phyloP scores from a whole-genome alignment of 192 early-diverging fungal genomes.

The Diversispora epigaea region DNA sequence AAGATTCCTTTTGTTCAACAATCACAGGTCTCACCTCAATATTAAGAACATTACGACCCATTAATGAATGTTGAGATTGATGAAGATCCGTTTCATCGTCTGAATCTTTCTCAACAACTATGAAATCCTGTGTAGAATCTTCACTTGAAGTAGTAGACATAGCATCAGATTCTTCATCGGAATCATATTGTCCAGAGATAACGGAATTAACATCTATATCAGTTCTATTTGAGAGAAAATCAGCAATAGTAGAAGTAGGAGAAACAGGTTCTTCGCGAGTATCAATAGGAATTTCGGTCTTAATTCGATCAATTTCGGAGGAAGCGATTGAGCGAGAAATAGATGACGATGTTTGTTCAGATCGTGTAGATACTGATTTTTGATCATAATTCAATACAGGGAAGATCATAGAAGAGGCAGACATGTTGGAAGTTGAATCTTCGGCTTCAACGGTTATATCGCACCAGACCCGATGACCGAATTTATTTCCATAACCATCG shows the following conservation, averaged over 20 bases:
- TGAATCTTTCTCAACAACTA: conserved; percentile 33
- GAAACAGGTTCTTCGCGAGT: background rate
- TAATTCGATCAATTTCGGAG: conserved; percentile 8
- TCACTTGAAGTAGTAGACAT: background rate
- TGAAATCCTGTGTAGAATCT: conserved; percentile 25
- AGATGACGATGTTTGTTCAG: conserved; percentile 19
- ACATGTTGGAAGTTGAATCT: conserved; percentile 41
- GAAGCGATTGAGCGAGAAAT: conserved; percentile 8
- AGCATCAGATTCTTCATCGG: conserved; percentile 16
- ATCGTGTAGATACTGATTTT: conserved; percentile 33
- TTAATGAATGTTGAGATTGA: background rate
- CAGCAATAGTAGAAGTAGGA: background rate
- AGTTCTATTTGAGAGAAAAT: background rate
- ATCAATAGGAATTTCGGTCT: background rate
- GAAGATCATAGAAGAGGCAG: conserved; percentile 47
- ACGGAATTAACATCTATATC: background rate
- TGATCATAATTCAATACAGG: conserved; percentile 39
- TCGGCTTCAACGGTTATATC: conserved; percentile 56
- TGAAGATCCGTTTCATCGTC: background rate
- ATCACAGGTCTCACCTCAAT: background rate
- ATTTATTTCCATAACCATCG: conserved; percentile 56
- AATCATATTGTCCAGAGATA: background rate
- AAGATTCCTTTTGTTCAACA: too few relatives aligned
- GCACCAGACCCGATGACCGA: conserved; percentile 71
- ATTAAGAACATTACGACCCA: background rate